Evolutionary conservation across 1,284 basidiomycete species (phyloP), one percentile per base, ranked within the genome.

Genomic region (Apiotrichum akiyoshidainum): DNA sequence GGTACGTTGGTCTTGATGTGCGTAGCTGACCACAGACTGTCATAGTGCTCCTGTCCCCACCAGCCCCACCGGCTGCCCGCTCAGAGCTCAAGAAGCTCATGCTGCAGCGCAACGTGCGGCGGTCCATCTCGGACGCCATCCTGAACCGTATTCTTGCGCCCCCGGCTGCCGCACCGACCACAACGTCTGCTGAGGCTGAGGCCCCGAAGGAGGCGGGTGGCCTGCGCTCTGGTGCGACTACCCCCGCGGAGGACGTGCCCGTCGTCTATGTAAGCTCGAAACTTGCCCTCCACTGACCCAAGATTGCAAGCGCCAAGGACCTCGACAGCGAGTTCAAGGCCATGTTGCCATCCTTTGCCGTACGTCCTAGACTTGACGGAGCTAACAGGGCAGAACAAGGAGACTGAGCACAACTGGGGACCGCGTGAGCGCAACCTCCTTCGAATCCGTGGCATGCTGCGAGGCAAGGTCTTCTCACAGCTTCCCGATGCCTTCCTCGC

Each of bases 391-490:
- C 63, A 92, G 86, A 93, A 92, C 17, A 96, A 87, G 78, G 96
- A 99, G 79, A 92, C 90, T 0, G 95, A 99, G 72, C 90, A 95
- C 68, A 99, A 99, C 71, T 99, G 95, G 95, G 83, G 85, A 45
- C 80, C 82, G 26, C 84, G 95, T 62, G 95, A 99, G 64, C 85
- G 84, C 61, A 83, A 87, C 14, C 82, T 97, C 59, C 81, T 86
- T 49, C 84, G 86, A 17, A 86, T 99, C 12, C 84, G 96, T 50
- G 94, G 95, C 8, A 93, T 99, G 90, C 77, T 99, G 61, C 89
- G 87, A 65, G 91, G 89, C 33, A 87, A 88, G 48, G 87, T 88
- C 1, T 86, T 90, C 67, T 74, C 80, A 33, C 85, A 88, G 57
- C 92, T 87, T 68, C 75, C 82, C 2, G 88, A 91, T 2, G 80